Evolutionary conservation across 495 filamentous ascomycete species (phyloP).

Genomic region (Penicillium antarcticum): DNA sequence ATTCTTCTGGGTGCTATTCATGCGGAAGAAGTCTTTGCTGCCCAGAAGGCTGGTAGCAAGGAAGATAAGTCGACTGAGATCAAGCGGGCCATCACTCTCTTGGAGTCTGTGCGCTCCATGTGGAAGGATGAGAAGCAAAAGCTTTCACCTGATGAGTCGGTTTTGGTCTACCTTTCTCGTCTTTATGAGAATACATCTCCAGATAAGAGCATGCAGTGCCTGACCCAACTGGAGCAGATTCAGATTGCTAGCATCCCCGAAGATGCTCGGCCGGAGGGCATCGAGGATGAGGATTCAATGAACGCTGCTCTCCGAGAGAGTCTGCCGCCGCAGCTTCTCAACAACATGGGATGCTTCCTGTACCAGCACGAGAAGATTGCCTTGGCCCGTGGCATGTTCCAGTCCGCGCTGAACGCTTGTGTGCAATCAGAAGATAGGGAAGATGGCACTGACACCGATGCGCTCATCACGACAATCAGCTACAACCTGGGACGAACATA

Average conservation of each 20-base stretch:
- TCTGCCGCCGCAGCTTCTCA: constrained; percentile 85
- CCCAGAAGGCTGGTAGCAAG: constrained; percentile 65
- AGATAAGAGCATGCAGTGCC: constrained; percentile 86
- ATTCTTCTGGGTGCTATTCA: constrained; percentile 83
- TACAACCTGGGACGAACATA: constrained; percentile 98
- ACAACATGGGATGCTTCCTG: constrained; percentile 95
- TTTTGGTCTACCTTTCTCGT: constrained; percentile 87
- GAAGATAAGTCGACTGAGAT: constrained; percentile 82
- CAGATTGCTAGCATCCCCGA: constrained; percentile 71
- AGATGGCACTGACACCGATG: constrained; percentile 71
- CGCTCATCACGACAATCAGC: constrained; percentile 86
- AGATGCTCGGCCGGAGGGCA: constrained; percentile 63
- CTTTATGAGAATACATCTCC: constrained; percentile 83
- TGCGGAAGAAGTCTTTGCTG: constrained; percentile 88
- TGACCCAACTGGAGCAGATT: constrained; percentile 84
- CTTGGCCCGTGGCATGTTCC: constrained; percentile 79
- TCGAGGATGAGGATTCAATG: constrained; percentile 58
- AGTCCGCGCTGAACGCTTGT: constrained; percentile 83
- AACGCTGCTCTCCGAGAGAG: constrained; percentile 63
- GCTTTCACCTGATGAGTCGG: constrained; percentile 71
- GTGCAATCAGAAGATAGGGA: constrained; percentile 63
- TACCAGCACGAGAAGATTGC: constrained; percentile 81
- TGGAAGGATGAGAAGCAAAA: constrained; percentile 93
- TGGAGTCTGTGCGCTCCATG: constrained; percentile 79
- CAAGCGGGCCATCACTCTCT: constrained; percentile 75